A percentile compares a stretch with the other conserved stretches of the same genome.
Conservation (phyloP, 2,329 filamentous ascomycete species). For the Penicillium psychrosexuale region DNA sequence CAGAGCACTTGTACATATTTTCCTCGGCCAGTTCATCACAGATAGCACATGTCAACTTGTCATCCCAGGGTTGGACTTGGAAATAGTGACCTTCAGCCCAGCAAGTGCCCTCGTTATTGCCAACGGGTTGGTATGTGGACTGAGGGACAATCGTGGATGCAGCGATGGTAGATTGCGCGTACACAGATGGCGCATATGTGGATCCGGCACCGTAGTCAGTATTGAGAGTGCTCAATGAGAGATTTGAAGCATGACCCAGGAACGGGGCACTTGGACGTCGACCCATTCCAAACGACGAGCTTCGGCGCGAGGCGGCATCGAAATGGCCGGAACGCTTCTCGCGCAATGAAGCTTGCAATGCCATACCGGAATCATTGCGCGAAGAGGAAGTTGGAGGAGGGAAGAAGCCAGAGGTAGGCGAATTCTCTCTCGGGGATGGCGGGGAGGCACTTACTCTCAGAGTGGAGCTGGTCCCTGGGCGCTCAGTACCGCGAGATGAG, state of each 20-base stretch:
- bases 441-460: conserved; percentile 50
- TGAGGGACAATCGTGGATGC: conserved; percentile 52
- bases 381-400: conserved; percentile 80
- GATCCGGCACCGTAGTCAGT: conserved; percentile 40
- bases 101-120: conserved; percentile 42
- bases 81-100: conserved; percentile 51
- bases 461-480: conserved; percentile 70
- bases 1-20: conserved; percentile 49
- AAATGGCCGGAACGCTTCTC: conserved; percentile 96
- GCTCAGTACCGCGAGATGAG: conserved; percentile 51
- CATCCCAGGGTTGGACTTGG: conserved; percentile 44
- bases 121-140: conserved; percentile 36
- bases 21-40: conserved; percentile 59
- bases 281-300: conserved; percentile 84
- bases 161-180: conserved; percentile 51
- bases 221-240: conserved; percentile 46
- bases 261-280: conserved; percentile 69
- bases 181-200: conserved; percentile 49
- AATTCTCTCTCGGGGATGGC: conserved; percentile 58
- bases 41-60: conserved; percentile 46
- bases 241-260: conserved; percentile 56
- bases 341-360: conserved; percentile 76
- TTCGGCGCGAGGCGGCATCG: conserved; percentile 74
- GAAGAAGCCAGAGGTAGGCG: conserved; percentile 75
- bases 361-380: conserved; percentile 86